Percentiles rank a stretch among this genome's conserved stretches.
Evolutionary conservation across 208 protist genomes (phyloP).

Genomic region (Leishmania lainsoni): DNA sequence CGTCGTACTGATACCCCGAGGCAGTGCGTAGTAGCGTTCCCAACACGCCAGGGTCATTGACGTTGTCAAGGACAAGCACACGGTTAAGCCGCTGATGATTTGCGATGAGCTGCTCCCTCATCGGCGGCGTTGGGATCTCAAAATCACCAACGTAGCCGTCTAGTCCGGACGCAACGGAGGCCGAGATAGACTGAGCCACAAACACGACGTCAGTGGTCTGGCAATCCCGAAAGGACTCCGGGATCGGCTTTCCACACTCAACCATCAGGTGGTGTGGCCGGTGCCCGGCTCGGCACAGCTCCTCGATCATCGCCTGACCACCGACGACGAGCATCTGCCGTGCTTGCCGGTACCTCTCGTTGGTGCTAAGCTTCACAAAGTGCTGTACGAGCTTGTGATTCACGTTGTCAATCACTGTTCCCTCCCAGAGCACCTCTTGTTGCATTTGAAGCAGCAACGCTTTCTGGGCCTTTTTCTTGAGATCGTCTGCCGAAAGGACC

Average conservation of each 20-base stretch:
- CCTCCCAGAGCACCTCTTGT: conserved; percentile 87
- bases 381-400: conserved; percentile 78
- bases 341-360: conserved; percentile 81
- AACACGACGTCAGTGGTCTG: conserved; percentile 57
- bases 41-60: conserved; percentile 80
- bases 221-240: conserved; percentile 50
- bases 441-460: conserved; percentile 75
- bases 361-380: conserved; percentile 70
- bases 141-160: conserved; percentile 92
- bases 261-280: conserved; percentile 75
- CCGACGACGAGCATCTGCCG: conserved; percentile 76
- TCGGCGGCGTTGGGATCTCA: conserved; percentile 73
- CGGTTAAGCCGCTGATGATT: conserved; percentile 85
- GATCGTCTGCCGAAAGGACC: conserved; percentile 48
- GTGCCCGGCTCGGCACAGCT: conserved; percentile 72
- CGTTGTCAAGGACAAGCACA: conserved; percentile 90
- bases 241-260: conserved; percentile 55
- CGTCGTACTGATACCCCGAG: conserved; percentile 86
- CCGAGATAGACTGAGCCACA: conserved; percentile 51
- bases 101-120: conserved; percentile 86
- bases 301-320: conserved; percentile 79
- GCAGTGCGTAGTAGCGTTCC: conserved; percentile 85
- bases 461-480: conserved; percentile 72
- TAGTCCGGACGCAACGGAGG: conserved; percentile 66
- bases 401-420: conserved; percentile 76